phyloP scores from a whole-genome alignment of 768 basidiomycete species.

The Cubamyces sp. region DNA sequence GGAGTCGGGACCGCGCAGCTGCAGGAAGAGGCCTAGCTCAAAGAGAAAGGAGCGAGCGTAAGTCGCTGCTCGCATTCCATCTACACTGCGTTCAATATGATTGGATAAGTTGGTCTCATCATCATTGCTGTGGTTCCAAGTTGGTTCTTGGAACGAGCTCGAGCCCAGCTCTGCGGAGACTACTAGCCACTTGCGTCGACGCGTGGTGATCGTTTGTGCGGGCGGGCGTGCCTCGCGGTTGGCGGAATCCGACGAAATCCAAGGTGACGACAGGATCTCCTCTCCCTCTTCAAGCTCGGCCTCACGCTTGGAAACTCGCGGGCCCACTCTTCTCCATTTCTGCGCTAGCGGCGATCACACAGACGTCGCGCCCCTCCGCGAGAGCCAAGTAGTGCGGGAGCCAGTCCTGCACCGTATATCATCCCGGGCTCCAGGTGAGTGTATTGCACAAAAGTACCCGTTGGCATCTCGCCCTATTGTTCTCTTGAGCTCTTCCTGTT shows the following conservation, averaged over 20 bases:
- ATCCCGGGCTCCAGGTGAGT: background rate
- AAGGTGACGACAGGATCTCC: background rate
- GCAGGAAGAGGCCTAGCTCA: background rate
- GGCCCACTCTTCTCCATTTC: background rate
- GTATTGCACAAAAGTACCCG: background rate
- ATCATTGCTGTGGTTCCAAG: background rate
- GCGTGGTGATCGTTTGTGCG: background rate
- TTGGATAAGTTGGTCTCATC: too few species aligned
- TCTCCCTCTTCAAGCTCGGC: background rate
- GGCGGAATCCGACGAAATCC: background rate
- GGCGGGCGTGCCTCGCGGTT: background rate
- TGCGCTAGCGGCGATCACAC: constrained; percentile 15
- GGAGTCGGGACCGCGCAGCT: background rate
- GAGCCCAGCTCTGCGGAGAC: background rate
- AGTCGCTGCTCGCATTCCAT: too few species aligned
- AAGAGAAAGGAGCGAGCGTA: background rate
- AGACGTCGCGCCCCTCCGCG: background rate
- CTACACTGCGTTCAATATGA: too few species aligned
- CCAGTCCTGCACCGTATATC: background rate
- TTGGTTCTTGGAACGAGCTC: background rate
- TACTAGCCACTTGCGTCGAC: background rate
- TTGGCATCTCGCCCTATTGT: background rate
- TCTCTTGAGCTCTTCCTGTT: too few species aligned
- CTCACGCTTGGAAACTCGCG: background rate
- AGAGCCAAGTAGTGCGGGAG: background rate